phyloP scores from a whole-genome alignment of 495 filamentous ascomycete species.

The Penicillium soppii region DNA sequence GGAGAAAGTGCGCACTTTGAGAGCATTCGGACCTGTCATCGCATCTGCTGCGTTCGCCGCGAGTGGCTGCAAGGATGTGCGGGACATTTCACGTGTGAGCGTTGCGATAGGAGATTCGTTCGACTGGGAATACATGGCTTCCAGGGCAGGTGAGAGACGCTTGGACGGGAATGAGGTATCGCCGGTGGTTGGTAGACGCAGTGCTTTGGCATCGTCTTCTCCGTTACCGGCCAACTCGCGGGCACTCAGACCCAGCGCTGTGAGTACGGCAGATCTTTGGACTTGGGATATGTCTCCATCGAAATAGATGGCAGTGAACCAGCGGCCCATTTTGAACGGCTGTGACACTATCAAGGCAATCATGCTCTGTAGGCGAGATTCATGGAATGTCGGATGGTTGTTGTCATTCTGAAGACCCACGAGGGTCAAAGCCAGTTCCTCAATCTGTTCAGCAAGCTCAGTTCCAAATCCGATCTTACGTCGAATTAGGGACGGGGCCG shows the following conservation, averaged over 20 bases:
- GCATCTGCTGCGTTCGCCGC: slow-evolving; percentile 66
- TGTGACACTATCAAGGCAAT: slow-evolving; percentile 77
- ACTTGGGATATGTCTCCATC: slow-evolving; percentile 85
- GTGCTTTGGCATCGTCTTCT: slow-evolving; percentile 53
- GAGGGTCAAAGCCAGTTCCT: slow-evolving; percentile 74
- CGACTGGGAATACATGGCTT: slow-evolving; percentile 45
- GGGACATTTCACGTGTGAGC: slow-evolving; percentile 61
- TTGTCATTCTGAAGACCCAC: slow-evolving; percentile 78
- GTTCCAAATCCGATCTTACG: slow-evolving; percentile 85
- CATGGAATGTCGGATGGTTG: slow-evolving; percentile 58
- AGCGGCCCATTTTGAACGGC: slow-evolving; percentile 74
- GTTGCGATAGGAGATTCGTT: slow-evolving; percentile 56
- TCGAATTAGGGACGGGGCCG: slow-evolving; percentile 77
- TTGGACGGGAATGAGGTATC: slow-evolving; percentile 71
- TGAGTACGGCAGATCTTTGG: slow-evolving; percentile 78
- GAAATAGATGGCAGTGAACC: slow-evolving; percentile 84
- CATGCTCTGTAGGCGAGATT: slow-evolving; percentile 77
- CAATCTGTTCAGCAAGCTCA: slow-evolving; percentile 78
- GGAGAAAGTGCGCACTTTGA: slow-evolving; percentile 82
- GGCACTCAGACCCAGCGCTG: slow-evolving; percentile 77
- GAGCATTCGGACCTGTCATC: slow-evolving; percentile 71
- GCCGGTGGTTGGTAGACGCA: slow-evolving; percentile 33
- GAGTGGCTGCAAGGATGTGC: slow-evolving; percentile 74
- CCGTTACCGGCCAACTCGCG: slow-evolving; percentile 84
- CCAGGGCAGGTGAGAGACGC: slow-evolving; percentile 56